Percentiles rank a stretch among this genome's conserved stretches.
Evolutionary conservation across 2,329 filamentous ascomycete species (phyloP).

Genomic region (Aspergillus sp.): DNA sequence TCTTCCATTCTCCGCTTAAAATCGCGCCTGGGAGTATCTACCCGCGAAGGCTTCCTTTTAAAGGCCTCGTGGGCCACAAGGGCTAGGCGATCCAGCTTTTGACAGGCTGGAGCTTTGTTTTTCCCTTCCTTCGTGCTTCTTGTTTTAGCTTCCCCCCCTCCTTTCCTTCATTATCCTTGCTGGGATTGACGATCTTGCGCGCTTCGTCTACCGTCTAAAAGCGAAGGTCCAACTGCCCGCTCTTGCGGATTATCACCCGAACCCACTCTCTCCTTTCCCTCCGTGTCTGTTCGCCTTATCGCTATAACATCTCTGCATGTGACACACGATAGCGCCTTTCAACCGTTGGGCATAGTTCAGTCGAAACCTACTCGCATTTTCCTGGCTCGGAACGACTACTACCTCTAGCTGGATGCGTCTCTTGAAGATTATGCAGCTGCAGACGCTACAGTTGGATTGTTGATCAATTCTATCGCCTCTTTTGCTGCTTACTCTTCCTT

Average conservation of each 20-base stretch:
- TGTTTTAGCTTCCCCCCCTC: conserved; percentile 7
- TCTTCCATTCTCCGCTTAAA: conserved; percentile 4
- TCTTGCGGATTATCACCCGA: not conserved
- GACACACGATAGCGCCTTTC: not conserved
- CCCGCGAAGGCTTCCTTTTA: conserved; percentile 3
- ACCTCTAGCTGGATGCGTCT: conserved; percentile 20
- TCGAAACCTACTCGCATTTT: not conserved
- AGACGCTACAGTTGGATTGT: conserved; percentile 9
- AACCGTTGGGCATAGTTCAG: not conserved
- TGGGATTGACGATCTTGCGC: not conserved
- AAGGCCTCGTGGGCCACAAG: conserved; percentile 11
- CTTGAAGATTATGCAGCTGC: conserved; percentile 18
- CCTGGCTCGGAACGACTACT: conserved; percentile 16
- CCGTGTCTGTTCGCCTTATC: not conserved
- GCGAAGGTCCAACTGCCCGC: not conserved
- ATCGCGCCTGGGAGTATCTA: conserved; percentile 13
- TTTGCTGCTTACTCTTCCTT: conserved; percentile 1
- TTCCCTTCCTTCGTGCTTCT: not conserved
- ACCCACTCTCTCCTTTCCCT: conserved; percentile 9
- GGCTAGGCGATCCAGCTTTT: not conserved
- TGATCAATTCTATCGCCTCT: conserved; percentile 3
- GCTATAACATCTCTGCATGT: not conserved
- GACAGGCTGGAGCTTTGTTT: conserved; percentile 3
- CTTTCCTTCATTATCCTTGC: conserved; percentile 10
- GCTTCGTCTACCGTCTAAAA: conserved; percentile 1